Conservation (phyloP, 495 filamentous ascomycete species). For the Daldinia caldariorum region DNA sequence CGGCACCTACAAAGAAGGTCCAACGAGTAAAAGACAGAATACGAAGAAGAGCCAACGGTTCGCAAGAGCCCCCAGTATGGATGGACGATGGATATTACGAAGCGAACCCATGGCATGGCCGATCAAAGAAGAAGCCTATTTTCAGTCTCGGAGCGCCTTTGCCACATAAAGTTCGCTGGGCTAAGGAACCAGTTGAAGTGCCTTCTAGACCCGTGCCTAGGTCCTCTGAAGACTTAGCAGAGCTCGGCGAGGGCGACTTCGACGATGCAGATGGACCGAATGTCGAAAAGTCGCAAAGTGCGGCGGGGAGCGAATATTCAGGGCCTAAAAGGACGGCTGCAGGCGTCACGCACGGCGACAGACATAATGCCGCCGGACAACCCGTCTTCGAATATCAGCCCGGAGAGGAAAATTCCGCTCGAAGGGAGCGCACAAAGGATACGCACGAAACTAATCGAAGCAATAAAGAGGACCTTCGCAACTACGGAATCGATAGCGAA, state of each 20-base stretch:
- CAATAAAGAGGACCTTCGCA: conserved; percentile 8
- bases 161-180: conserved; percentile 58
- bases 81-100: conserved; percentile 51
- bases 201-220: background rate
- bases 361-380: conserved; percentile 33
- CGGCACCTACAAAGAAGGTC: background rate
- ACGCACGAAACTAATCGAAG: conserved; percentile 23
- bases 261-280: background rate
- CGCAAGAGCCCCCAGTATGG: conserved; percentile 5
- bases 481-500: conserved; percentile 41
- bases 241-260: conserved; percentile 16
- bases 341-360: conserved; percentile 26
- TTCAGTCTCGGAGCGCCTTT: conserved; percentile 62
- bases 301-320: background rate
- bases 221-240: conserved; percentile 30
- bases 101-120: conserved; percentile 59
- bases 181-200: conserved; percentile 57
- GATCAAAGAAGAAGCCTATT: conserved; percentile 56
- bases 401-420: conserved; percentile 17
- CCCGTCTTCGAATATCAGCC: conserved; percentile 44
- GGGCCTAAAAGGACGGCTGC: conserved; percentile 26
- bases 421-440: conserved; percentile 33
- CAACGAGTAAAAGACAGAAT: background rate
- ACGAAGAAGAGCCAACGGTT: background rate
- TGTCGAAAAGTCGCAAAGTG: conserved; percentile 5